Conservation (phyloP, 352 stramenopile genomes). For the Globisporangium orthogonon region DNA sequence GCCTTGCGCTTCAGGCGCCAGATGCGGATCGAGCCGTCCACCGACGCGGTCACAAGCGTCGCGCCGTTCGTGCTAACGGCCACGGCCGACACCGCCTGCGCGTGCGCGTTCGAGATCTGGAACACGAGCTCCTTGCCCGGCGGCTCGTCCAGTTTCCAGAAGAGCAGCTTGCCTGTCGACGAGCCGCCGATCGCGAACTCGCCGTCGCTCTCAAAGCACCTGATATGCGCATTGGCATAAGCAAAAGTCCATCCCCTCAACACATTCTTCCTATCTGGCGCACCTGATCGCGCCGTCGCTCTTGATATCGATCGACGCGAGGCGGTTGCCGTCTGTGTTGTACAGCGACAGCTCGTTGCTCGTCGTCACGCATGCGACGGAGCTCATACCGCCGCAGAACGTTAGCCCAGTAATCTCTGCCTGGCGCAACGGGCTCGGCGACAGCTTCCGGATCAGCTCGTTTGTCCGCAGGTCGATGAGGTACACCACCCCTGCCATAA, state of each 20-base stretch:
- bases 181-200: conserved; percentile 73
- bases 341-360: conserved; percentile 73
- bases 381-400: conserved; percentile 47
- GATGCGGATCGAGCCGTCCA: conserved; percentile 67
- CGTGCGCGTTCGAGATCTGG: conserved; percentile 66
- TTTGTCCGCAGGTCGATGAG: conserved; percentile 63
- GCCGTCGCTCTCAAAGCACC: conserved; percentile 74
- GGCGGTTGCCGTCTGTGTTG: conserved; percentile 49
- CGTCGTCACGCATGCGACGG: conserved; percentile 55
- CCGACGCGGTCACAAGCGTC: conserved; percentile 45
- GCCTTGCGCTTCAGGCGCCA: conserved; percentile 71
- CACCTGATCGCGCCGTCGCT: conserved; percentile 58
- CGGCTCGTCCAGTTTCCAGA: conserved; percentile 81
- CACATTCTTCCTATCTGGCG: background rate
- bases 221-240: conserved; percentile 7
- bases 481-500: conserved; percentile 29
- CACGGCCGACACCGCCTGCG: conserved; percentile 54
- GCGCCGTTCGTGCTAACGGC: conserved; percentile 53
- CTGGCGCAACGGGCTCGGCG: conserved; percentile 43
- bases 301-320: conserved; percentile 50
- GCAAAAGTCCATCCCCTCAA: too few species aligned
- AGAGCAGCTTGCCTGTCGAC: conserved; percentile 65
- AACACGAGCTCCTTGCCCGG: conserved; percentile 55
- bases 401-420: conserved; percentile 54
- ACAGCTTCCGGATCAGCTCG: conserved; percentile 56